phyloP scores from a whole-genome alignment of 257 asterid species.

The Solanum okadae region DNA sequence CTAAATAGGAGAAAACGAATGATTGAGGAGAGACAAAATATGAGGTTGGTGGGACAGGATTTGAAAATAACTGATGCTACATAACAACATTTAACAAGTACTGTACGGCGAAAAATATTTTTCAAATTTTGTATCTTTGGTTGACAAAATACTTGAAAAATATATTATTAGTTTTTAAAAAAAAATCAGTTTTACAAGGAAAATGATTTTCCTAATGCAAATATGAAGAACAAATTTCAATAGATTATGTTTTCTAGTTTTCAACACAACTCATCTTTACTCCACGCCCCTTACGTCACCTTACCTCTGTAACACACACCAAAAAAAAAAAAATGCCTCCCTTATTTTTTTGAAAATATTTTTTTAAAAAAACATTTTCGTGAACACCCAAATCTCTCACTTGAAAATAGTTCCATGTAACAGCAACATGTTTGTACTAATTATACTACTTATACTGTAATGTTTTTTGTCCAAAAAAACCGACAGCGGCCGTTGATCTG shows the following conservation, averaged over 20 bases:
- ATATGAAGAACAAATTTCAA: not conserved
- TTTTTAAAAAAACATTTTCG: no score
- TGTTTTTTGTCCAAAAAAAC: not conserved
- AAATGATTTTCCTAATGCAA: no score
- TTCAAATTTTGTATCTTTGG: not conserved
- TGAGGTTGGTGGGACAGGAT: not conserved
- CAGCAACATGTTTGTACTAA: not conserved
- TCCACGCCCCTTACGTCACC: not conserved
- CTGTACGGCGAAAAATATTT: not conserved
- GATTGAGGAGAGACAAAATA: not conserved
- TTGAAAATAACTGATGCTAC: not conserved
- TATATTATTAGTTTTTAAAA: accelerated
- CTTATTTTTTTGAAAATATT: not conserved
- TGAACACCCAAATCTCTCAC: not conserved
- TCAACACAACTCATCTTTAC: not conserved
- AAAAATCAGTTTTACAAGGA: not conserved
- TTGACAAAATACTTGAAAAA: no score
- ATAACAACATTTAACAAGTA: not conserved
- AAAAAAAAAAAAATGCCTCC: not conserved
- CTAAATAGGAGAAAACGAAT: not conserved
- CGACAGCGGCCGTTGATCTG: not conserved
- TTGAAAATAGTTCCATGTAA: not conserved
- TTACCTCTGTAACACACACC: not conserved
- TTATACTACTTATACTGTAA: not conserved
- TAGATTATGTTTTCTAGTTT: no score